phyloP scores from a whole-genome alignment of 2,329 filamentous ascomycete genomes.

The Emmonsiellopsis sp. region DNA sequence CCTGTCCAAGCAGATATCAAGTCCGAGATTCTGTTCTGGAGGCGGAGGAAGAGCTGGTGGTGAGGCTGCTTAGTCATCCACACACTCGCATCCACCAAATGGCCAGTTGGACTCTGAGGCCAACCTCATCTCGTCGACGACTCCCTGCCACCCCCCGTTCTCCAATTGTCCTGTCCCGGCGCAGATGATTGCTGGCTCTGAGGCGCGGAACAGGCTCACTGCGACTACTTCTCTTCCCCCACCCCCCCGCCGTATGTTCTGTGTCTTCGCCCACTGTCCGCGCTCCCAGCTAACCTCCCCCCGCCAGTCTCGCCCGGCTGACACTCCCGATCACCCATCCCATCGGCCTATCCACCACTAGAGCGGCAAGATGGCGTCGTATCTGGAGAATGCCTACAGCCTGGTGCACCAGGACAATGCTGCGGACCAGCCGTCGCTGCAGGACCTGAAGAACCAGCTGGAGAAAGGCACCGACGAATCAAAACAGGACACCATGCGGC shows the following conservation, averaged over 20 bases:
- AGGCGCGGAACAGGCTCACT: constrained; percentile 26
- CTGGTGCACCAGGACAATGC: constrained; percentile 96
- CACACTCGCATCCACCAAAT: constrained; percentile 32
- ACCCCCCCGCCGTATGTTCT: constrained; percentile 14
- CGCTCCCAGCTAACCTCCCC: constrained; percentile 13
- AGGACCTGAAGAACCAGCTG: constrained; percentile 84
- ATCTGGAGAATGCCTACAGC: constrained; percentile 91
- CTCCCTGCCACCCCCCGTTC: background rate
- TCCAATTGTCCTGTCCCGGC: constrained; percentile 24
- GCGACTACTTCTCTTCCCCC: constrained; percentile 16
- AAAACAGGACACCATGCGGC: constrained; percentile 94
- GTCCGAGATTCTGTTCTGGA: constrained; percentile 1
- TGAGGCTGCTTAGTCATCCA: constrained; percentile 36
- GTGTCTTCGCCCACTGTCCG: background rate
- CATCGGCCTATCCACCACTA: constrained; percentile 13
- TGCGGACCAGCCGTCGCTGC: constrained; percentile 79
- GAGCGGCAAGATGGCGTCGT: constrained; percentile 69
- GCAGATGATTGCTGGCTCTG: constrained; percentile 28
- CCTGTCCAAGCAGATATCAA: background rate
- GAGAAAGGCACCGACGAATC: constrained; percentile 90
- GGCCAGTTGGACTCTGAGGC: constrained; percentile 27
- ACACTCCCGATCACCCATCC: constrained; percentile 14
- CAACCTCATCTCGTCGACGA: constrained; percentile 16
- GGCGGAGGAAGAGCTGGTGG: constrained; percentile 12
- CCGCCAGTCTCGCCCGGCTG: constrained; percentile 11